phyloP scores from a whole-genome alignment of 2,329 filamentous ascomycete genomes.

The Tolypocladium paradoxum region DNA sequence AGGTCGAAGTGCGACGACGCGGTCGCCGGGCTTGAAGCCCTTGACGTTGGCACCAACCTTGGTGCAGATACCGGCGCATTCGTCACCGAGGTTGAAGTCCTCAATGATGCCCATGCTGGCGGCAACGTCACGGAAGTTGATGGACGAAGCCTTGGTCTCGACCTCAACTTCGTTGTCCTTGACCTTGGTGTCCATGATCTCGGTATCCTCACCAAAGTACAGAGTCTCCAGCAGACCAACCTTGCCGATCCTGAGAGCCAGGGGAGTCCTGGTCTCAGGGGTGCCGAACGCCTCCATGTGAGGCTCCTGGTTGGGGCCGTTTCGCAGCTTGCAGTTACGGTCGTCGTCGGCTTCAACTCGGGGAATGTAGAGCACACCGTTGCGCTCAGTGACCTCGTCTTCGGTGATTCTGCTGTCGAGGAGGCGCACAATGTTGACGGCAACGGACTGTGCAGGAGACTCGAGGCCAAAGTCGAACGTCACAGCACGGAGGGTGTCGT shows the following conservation, averaged over 20 bases:
- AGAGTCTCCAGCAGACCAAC: conserved; percentile 17
- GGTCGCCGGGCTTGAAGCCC: conserved; percentile 19
- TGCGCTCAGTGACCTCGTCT: conserved; percentile 12
- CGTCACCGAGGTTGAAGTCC: conserved; percentile 12
- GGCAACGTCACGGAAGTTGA: conserved; percentile 27
- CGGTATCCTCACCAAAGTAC: conserved; percentile 14
- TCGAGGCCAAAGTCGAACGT: conserved; percentile 7
- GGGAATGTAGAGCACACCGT: conserved; percentile 12
- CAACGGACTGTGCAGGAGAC: conserved; percentile 5
- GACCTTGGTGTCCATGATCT: conserved; percentile 6
- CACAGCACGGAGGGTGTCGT: conserved; percentile 7
- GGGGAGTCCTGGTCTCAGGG: conserved; percentile 3
- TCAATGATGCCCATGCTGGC: conserved; percentile 14
- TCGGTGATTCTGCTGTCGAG: conserved; percentile 9
- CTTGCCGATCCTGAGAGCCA: conserved; percentile 9
- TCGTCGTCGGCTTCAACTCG: conserved; percentile 11
- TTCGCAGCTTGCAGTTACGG: conserved; percentile 12
- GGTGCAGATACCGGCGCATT: conserved; percentile 13
- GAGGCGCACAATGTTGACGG: conserved; percentile 6
- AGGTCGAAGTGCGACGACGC: conserved; percentile 13
- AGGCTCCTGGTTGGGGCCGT: conserved; percentile 13
- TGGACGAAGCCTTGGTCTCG: conserved; percentile 15
- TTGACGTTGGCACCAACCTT: conserved; percentile 8
- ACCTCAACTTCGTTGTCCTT: conserved; percentile 17
- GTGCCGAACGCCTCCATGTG: conserved; percentile 7